These are phyloP conservation scores for Phylloporus arenicola DNA, from an alignment of 768 basidiomycete species.

Conservation along the genomic window DNA sequence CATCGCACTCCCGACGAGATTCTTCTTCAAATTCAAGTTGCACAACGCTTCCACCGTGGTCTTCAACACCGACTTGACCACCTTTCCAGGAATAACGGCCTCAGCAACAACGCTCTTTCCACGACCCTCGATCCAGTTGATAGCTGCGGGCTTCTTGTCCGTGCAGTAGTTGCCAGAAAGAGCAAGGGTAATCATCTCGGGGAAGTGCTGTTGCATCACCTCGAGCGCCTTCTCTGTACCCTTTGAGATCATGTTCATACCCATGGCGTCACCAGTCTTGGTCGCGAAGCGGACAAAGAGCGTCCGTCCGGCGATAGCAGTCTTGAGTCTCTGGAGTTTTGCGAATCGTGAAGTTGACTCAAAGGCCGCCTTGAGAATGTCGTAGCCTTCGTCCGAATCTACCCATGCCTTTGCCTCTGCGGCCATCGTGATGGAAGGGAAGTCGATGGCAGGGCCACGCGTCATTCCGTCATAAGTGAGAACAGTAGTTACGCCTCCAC, in stretches of 20 bases:
- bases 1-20: slow-evolving; percentile 95
- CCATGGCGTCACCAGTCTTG: slow-evolving; percentile 97
- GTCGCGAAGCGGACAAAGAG: slow-evolving; percentile 92
- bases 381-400: slow-evolving; percentile 74
- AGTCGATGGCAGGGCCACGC: slow-evolving; percentile 96
- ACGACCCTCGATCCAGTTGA: slow-evolving; percentile 99
- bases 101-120: slow-evolving; percentile 98
- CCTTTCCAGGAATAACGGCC: slow-evolving; percentile 82
- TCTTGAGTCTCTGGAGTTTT: slow-evolving; percentile 77
- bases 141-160: slow-evolving; percentile 99
- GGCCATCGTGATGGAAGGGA: slow-evolving; percentile 74
- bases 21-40: slow-evolving; percentile 95
- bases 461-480: slow-evolving; percentile 94
- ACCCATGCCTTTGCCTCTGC: slow-evolving; percentile 87
- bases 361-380: slow-evolving; percentile 74
- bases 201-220: slow-evolving; percentile 70
- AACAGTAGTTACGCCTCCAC: slow-evolving; percentile 93
- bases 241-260: slow-evolving; percentile 99
- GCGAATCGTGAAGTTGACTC: slow-evolving; percentile 95
- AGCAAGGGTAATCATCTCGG: slow-evolving; percentile 86
- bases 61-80: slow-evolving; percentile 89
- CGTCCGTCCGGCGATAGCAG: slow-evolving; percentile 87
- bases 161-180: slow-evolving; percentile 98
- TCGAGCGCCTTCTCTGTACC: slow-evolving; percentile 94
- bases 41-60: slow-evolving; percentile 87